A percentile compares a stretch with the other conserved stretches of the same genome.
Conservation (phyloP, 306 rosid species). For the Acacia melanoxylon region DNA sequence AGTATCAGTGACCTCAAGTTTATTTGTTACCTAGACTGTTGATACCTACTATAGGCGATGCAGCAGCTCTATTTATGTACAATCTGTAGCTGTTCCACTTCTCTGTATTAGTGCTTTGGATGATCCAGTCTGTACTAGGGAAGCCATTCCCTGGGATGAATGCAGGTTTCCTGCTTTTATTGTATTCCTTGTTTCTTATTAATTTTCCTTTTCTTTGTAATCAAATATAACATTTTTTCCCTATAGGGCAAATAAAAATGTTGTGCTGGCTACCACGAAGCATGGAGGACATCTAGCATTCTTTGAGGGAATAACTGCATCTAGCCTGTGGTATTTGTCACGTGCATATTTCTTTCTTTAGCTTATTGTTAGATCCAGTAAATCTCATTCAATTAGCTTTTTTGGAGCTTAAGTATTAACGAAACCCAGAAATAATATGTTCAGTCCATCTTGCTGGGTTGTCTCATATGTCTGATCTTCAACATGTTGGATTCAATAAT, state of each 20-base stretch:
- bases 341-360: slow-evolving; percentile 18
- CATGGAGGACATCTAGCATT: slow-evolving; percentile 87
- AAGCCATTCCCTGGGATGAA: slow-evolving; percentile 99
- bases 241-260: slow-evolving; percentile 63
- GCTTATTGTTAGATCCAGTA: slow-evolving; percentile 1
- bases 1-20: slow-evolving; percentile 15
- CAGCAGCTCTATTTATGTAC: slow-evolving; percentile 73
- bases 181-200: slow-evolving; percentile 10
- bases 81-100: slow-evolving; percentile 83
- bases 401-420: background rate
- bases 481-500: slow-evolving; percentile 12
- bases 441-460: background rate
- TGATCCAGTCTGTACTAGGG: slow-evolving; percentile 94
- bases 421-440: background rate
- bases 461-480: slow-evolving; percentile 21
- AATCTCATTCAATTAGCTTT: slow-evolving; percentile 6
- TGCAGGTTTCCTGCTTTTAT: slow-evolving; percentile 70
- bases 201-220: slow-evolving; percentile 15
- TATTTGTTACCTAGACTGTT: slow-evolving; percentile 67
- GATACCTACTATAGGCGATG: slow-evolving; percentile 89
- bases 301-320: slow-evolving; percentile 84
- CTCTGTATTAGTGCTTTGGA: slow-evolving; percentile 94
- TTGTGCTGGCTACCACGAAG: slow-evolving; percentile 70
- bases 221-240: slow-evolving; percentile 15
- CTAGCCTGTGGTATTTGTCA: slow-evolving; percentile 66